Conservation (phyloP, 169 alveolate species). For the Amoebophrya sp. region DNA sequence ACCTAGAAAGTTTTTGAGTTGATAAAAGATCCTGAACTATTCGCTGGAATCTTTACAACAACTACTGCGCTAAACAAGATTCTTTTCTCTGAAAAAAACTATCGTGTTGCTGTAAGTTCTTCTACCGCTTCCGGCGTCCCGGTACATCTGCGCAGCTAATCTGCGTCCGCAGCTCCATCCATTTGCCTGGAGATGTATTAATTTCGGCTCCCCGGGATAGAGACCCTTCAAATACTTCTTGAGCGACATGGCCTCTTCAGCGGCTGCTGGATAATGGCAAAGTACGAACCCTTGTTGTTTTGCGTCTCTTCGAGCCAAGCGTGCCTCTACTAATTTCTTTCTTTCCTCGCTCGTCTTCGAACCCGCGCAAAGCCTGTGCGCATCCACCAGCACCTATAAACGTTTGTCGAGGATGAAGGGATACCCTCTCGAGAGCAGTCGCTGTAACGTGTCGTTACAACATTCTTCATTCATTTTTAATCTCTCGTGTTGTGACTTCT, state of each 20-base stretch:
- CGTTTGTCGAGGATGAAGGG: no score
- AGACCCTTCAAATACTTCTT: background rate
- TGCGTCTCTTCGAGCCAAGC: background rate
- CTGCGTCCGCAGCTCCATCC: background rate
- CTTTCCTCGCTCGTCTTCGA: background rate
- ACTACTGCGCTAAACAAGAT: no score
- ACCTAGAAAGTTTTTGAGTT: no score
- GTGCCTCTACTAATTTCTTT: background rate
- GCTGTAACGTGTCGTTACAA: no score
- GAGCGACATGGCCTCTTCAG: background rate
- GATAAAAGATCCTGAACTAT: no score
- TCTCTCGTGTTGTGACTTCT: no score
- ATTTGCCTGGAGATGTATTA: background rate
- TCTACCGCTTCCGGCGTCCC: background rate
- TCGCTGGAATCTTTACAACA: no score
- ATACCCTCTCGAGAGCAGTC: no score
- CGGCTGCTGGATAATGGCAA: background rate
- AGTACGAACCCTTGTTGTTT: background rate
- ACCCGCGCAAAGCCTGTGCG: background rate
- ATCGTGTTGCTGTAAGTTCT: no score
- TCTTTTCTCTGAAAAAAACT: no score
- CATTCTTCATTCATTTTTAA: no score
- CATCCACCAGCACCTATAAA: background rate
- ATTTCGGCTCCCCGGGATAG: background rate
- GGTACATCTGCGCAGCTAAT: background rate